A percentile compares a stretch with the other conserved stretches of the same genome.
Evolutionary conservation across 2,329 filamentous ascomycete genomes (phyloP).

Genomic region (Sporothrix dimorphospora): DNA sequence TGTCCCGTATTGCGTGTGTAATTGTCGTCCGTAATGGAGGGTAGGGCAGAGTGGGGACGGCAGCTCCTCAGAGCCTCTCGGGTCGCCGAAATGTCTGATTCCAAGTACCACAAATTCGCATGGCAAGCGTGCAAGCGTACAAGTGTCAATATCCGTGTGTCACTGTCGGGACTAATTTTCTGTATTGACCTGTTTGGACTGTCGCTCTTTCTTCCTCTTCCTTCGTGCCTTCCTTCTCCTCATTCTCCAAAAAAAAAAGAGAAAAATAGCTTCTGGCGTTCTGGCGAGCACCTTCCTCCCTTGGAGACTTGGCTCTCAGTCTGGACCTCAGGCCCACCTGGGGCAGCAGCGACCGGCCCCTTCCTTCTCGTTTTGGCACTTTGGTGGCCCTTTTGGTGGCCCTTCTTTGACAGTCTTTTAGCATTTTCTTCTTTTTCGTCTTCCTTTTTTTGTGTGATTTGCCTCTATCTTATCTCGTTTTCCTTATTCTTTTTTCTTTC

Average conservation of each 20-base stretch:
- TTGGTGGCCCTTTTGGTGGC: not conserved
- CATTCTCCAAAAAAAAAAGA: not conserved
- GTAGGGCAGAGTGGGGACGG: not conserved
- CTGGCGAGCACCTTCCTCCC: constrained; percentile 18
- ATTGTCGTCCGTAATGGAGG: constrained; percentile 10
- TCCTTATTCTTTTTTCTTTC: not conserved
- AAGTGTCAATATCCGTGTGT: constrained; percentile 21
- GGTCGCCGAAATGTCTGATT: no score
- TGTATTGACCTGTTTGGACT: not conserved
- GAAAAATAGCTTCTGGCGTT: no score
- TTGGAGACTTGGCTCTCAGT: not conserved
- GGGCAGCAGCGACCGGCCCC: not conserved
- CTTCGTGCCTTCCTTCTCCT: not conserved
- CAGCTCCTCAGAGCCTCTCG: no score
- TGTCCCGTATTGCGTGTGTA: constrained; percentile 3
- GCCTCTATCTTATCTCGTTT: constrained; percentile 20
- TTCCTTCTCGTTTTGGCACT: not conserved
- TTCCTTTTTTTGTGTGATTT: constrained; percentile 6
- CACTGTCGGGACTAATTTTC: constrained; percentile 24
- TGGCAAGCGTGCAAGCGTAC: not conserved
- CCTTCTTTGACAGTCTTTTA: not conserved
- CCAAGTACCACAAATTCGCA: not conserved
- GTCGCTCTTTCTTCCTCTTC: not conserved
- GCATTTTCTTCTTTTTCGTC: not conserved
- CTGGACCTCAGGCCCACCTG: not conserved